Evolutionary conservation across 495 filamentous ascomycete genomes (phyloP).

Genomic region (Podospora pseudocomata): DNA sequence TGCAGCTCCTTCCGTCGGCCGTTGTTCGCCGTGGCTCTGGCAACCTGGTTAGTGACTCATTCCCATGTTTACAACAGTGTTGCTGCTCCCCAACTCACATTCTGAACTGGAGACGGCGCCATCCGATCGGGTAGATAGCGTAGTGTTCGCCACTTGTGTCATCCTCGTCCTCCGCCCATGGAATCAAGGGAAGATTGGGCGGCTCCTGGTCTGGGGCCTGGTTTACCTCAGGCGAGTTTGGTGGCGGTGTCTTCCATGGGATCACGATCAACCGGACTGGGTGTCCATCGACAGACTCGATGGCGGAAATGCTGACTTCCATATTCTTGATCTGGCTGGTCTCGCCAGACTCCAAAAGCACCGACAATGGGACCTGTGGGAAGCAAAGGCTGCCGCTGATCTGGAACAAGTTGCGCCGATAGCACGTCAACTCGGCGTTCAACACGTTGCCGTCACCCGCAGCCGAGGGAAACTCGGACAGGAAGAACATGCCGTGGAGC

Average conservation of each 20-base stretch:
- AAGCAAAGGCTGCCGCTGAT: constrained; percentile 82
- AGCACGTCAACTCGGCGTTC: constrained; percentile 84
- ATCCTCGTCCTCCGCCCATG: constrained; percentile 69
- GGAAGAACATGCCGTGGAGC: constrained; percentile 94
- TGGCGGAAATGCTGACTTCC: constrained; percentile 83
- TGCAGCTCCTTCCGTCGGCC: constrained; percentile 75
- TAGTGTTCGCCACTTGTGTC: constrained; percentile 58
- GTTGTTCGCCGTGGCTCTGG: constrained; percentile 61
- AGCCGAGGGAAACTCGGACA: constrained; percentile 77
- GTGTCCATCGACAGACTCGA: constrained; percentile 83
- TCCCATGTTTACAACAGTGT: background rate
- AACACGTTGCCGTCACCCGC: constrained; percentile 60
- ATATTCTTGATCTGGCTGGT: constrained; percentile 74
- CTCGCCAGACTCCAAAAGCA: constrained; percentile 74
- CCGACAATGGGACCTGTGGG: constrained; percentile 69
- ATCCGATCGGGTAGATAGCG: constrained; percentile 83
- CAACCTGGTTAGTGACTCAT: background rate
- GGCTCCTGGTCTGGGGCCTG: constrained; percentile 54
- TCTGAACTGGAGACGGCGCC: constrained; percentile 85
- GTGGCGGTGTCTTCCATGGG: constrained; percentile 89
- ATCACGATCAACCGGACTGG: constrained; percentile 89
- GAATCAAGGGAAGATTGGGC: constrained; percentile 67
- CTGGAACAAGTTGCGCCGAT: constrained; percentile 88
- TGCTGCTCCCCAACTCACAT: constrained; percentile 46
- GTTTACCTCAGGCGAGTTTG: constrained; percentile 59